Base-by-base conservation (phyloP, 2,329 filamentous ascomycete genomes). In the Anisogramma anomala region DNA sequence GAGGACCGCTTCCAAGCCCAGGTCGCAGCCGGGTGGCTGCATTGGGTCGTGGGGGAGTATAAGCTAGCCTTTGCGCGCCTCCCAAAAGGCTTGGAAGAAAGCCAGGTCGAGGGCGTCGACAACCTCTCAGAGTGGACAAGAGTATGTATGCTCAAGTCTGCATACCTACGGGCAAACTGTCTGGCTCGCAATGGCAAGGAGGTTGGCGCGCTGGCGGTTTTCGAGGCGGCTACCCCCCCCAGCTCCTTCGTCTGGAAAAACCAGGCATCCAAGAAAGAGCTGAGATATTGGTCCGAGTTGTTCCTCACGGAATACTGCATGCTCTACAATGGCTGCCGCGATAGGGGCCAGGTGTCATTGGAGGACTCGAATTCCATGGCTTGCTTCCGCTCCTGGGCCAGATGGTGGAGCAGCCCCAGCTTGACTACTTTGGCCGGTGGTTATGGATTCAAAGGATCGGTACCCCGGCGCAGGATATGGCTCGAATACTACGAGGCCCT, bases 1-100 rank as follows among this genome's bases (percentile, higher is more conserved):
- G 71, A 80, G 56, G 77, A 82, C 50, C 67, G 62, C 40, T 81
- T 89, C 51, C 86, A 94, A 60, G 88, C 86, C 23, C 79, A 77
- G 46, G 79, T 91, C 38, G 91, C 85, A 58, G 60, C 89, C 33
- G 87, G 80, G 41, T 93, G 87, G 83, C 68, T 94, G 52, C 78
- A 93, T 55, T 94, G 84, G 77, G 74, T 78, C 7, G 61, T 82
- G 39, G 78, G 76, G 25, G 82, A 93, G 51, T 82, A 82, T 49
- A 66, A 65, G 1, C 58, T 75, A 31, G 79, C 81, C 27, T 61
- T 74, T 31, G 63, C 65, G 26, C 72, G 67, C 42, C 65, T 94
- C 11, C 84, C 84, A 3, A 68, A 67, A 43, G 72, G 76, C 48
- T 67, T 84, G 37, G 70, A 72, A 34, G 64, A 68, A 33, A 69